Percentiles rank a stretch among this genome's conserved stretches.
Evolutionary conservation across 805 yeast genomes (phyloP).

Genomic region (Candida hungchunana): DNA sequence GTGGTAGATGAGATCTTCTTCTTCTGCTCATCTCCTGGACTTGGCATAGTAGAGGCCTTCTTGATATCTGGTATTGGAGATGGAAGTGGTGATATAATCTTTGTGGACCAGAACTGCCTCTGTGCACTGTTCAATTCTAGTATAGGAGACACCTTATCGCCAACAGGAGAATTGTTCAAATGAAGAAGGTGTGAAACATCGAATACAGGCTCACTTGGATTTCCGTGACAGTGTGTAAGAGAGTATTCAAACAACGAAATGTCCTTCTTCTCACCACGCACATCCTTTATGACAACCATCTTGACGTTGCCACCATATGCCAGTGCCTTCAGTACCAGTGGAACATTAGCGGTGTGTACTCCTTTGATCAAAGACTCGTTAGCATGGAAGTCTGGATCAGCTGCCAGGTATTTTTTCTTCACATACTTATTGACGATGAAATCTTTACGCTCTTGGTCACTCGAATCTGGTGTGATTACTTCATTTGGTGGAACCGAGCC

Average conservation of each 20-base stretch:
- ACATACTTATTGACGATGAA: slow-evolving; percentile 67
- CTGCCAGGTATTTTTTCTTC: slow-evolving; percentile 40
- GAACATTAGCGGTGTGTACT: slow-evolving; percentile 45
- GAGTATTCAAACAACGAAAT: slow-evolving; percentile 47
- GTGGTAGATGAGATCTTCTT: slow-evolving; percentile 1
- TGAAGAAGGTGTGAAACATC: slow-evolving; percentile 53
- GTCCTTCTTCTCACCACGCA: slow-evolving; percentile 20
- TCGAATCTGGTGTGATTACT: slow-evolving; percentile 32
- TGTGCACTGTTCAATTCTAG: slow-evolving; percentile 44
- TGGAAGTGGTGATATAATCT: slow-evolving; percentile 26
- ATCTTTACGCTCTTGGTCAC: slow-evolving; percentile 45
- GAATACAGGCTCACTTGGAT: slow-evolving; percentile 32
- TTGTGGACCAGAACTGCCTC: slow-evolving; percentile 48
- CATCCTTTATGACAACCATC: slow-evolving; percentile 32
- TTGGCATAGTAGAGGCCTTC: slow-evolving; percentile 1
- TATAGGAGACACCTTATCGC: slow-evolving; percentile 30
- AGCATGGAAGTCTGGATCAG: slow-evolving; percentile 15
- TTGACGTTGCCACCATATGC: slow-evolving; percentile 47
- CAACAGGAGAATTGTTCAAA: slow-evolving; percentile 51
- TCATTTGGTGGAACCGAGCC: slow-evolving; percentile 22
- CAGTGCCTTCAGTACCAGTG: slow-evolving; percentile 39
- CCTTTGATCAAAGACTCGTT: slow-evolving; percentile 45
- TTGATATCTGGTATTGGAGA: not conserved
- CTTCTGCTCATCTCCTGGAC: not conserved
- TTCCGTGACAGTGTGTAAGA: slow-evolving; percentile 38